A percentile compares a stretch with the other conserved stretches of the same genome.
These are phyloP conservation scores for Jacaranda copaia DNA, from an alignment of 257 asterid species.

Conservation along the genomic window DNA sequence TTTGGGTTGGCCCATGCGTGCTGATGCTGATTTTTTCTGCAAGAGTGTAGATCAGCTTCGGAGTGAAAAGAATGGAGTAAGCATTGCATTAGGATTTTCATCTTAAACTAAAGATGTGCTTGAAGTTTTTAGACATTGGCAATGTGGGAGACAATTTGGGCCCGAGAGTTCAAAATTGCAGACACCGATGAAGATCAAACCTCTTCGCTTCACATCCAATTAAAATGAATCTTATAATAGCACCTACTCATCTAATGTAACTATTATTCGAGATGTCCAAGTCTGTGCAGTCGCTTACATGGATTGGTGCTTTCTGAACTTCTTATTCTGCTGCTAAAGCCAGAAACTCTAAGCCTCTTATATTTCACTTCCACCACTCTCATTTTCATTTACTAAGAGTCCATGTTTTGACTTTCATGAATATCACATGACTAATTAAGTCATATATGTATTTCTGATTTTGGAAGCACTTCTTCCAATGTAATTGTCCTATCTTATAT, in stretches of 20 bases:
- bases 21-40: slow-evolving; percentile 71
- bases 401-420: no score
- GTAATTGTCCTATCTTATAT: not conserved
- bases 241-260: not conserved
- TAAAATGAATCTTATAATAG: not conserved
- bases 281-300: slow-evolving; percentile 6
- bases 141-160: not conserved
- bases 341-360: slow-evolving; percentile 8
- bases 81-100: not conserved
- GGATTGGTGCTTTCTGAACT: not conserved
- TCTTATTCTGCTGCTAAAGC: not conserved
- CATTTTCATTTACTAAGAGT: not conserved
- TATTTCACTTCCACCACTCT: not conserved
- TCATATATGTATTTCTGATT: not conserved
- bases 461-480: not conserved
- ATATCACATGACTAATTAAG: slow-evolving; percentile 2
- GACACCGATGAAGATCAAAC: not conserved
- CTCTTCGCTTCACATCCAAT: not conserved
- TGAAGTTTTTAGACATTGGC: slow-evolving; percentile 16
- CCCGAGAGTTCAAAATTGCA: not conserved
- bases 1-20: slow-evolving; percentile 85
- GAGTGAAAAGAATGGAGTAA: slow-evolving; percentile 65
- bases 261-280: not conserved
- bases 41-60: slow-evolving; percentile 43
- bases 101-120: slow-evolving; percentile 1